Base-by-base conservation (phyloP, 2,329 filamentous ascomycete species). In the Pseudocercospora musae region DNA sequence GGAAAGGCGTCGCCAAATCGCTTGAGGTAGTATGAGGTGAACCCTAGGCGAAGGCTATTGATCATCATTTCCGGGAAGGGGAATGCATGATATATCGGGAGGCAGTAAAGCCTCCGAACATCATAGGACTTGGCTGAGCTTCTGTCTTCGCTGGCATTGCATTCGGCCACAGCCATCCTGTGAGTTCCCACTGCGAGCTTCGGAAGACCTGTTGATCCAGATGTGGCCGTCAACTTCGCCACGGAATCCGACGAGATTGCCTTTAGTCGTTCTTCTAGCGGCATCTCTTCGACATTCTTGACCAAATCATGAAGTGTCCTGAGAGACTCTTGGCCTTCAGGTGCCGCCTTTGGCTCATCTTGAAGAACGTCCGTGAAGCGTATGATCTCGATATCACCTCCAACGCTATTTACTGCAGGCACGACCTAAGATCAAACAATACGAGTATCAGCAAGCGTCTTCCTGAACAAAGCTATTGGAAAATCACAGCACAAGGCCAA, bases 341-440 rank as follows among this genome's bases (percentile, higher is more conserved):
- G 56, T n/a, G 50, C 52, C 52, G 11, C 20, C 11, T 49, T 21
- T 4, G 31, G 27, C 13, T 46, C 46, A n/a, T 52, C 20, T 11
- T 56, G 44, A 15, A 74, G 69, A 29, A 74, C 61, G 52, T 73
- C 71, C 31, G 61, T 54, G 65, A 69, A 73, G 40, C 72, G 18
- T 23, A 74, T 69, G 58, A 73, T 68, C 60, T 74, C 68, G n/a
- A 64, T 54, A 44, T 67, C 75, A 76, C 18, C 74, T 31, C 62
- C 58, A 59, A 62, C 59, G 20, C 21, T 33, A 11, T 44, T 23
- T 13, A 67, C 49, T 18, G 62, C 61, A 15, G 63, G 68, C n/a
- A 71, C 59, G 29, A 31, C 29, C 29, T 31, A 31, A 11, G 29
- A 31, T 11, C 29, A 31, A 11, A 31, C 27, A 1, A 29, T 6